Evolutionary conservation across 2,329 filamentous ascomycete species (phyloP), one percentile per base, ranked within the genome.

Genomic region (Trichoderma lentiforme): DNA sequence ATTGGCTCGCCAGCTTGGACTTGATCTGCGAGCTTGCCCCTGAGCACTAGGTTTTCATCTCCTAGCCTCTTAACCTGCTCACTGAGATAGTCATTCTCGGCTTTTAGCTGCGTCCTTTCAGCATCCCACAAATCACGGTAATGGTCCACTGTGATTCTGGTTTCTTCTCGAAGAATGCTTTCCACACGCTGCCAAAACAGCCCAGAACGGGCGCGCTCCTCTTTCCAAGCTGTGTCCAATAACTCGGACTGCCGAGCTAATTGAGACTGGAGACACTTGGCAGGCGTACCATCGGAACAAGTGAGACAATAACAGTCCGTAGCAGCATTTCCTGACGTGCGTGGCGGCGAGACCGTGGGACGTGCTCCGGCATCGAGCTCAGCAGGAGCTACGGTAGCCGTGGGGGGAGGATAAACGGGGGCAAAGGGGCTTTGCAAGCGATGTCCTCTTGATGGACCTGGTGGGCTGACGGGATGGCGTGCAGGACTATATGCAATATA

Each of bases 1-100:
- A 64, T 15, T 32, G 39, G 36, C 39, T n/a, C 47, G 14, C 6
- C 28, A 18, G 26, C 6, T 51, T 34, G 21, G 81, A 32, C 30
- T 7, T 34, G 57, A n/a, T 21, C 28, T 8, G 57, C 9, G 57
- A n/a, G 9, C 18, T n/a, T n/a, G 9, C 28, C 28, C 28, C 18
- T 60, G 56, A 60, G 56, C 15, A 15, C 18, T 9, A 21, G 18
- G 8, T 58, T 58, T 28, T 58, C 26, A 18, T 58, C 56, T 32
- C n/a, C 43, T 5, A 51, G 43, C n/a, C 7, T 51, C 43, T 1
- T 21, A 21, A 51, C 9, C n/a, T 51, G n/a, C n/a, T 51, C n/a
- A 6, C n/a, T 51, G 43, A 63, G 60, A 39, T 21, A 24, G 34
- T 3, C n/a, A 8, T 12, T 18, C 18, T 63, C 60, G 14, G 8